Conservation (phyloP, 768 basidiomycete species). For the Sistotremastrum niveocremeum region DNA sequence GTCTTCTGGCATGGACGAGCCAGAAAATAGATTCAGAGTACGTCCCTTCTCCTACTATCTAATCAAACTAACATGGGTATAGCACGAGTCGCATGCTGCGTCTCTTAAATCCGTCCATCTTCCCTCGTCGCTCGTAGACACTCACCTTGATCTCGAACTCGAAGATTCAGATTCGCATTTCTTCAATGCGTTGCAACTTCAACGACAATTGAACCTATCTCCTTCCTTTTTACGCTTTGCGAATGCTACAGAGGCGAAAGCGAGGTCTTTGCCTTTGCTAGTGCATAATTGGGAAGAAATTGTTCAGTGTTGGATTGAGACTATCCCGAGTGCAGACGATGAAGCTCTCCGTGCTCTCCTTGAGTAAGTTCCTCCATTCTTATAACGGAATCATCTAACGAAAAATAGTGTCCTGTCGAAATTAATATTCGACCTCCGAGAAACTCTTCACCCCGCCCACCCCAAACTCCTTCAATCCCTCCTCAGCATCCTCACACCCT, state of each 20-base stretch:
- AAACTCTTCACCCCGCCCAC: slow-evolving; percentile 55
- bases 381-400: neutral
- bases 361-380: slow-evolving; percentile 38
- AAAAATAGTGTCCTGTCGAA: slow-evolving; percentile 60
- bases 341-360: slow-evolving; percentile 63
- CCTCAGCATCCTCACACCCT: slow-evolving; percentile 39
- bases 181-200: slow-evolving; percentile 55
- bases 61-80: too few species aligned
- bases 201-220: slow-evolving; percentile 70
- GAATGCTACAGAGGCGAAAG: slow-evolving; percentile 41
- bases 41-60: too few species aligned
- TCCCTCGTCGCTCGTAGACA: slow-evolving; percentile 9
- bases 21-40: too few species aligned
- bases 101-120: slow-evolving; percentile 12
- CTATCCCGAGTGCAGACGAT: slow-evolving; percentile 47
- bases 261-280: slow-evolving; percentile 66
- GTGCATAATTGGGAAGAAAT: slow-evolving; percentile 70
- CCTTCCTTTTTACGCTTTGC: slow-evolving; percentile 63
- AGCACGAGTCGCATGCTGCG: slow-evolving; percentile 12
- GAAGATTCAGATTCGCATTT: slow-evolving; percentile 76
- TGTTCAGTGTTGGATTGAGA: slow-evolving; percentile 46
- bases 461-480: slow-evolving; percentile 39
- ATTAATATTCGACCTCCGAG: slow-evolving; percentile 67
- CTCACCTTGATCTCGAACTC: slow-evolving; percentile 10
- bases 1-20: too few species aligned